phyloP scores from a whole-genome alignment of 768 basidiomycete genomes.

The Candolleomyces efflorescens region DNA sequence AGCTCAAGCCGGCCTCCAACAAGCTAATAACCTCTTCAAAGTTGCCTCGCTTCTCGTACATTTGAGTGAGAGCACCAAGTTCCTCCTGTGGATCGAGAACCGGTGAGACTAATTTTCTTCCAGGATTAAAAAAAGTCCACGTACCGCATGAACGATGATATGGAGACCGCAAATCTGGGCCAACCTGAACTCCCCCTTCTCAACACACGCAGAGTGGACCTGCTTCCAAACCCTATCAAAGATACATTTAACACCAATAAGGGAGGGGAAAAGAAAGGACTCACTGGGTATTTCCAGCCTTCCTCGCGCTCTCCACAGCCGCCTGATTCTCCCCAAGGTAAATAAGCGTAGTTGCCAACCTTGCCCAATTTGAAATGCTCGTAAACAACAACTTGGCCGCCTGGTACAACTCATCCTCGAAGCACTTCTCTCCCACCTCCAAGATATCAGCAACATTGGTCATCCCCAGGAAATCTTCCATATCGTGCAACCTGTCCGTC shows the following conservation, averaged over 20 bases:
- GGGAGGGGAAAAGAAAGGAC: background rate
- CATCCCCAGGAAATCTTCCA: constrained; percentile 99
- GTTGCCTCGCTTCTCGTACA: constrained; percentile 88
- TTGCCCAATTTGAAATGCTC: constrained; percentile 98
- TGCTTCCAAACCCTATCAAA: constrained; percentile 97
- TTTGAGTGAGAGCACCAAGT: constrained; percentile 63
- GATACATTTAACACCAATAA: constrained; percentile 9
- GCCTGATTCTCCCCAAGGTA: constrained; percentile 98
- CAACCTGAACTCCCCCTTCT: constrained; percentile 89
- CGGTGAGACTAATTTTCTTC: constrained; percentile 14
- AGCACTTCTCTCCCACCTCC: constrained; percentile 98
- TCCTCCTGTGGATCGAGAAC: constrained; percentile 55
- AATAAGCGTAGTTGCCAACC: constrained; percentile 95
- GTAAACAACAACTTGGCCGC: constrained; percentile 94
- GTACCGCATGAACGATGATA: constrained; percentile 86
- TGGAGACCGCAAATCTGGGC: constrained; percentile 96
- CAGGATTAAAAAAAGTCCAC: constrained; percentile 10
- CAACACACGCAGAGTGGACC: constrained; percentile 96
- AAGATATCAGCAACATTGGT: constrained; percentile 98
- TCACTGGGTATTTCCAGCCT: constrained; percentile 95
- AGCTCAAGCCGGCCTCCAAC: constrained; percentile 91
- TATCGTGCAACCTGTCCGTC: constrained; percentile 91
- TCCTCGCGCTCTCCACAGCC: constrained; percentile 98
- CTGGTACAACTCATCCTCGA: constrained; percentile 96
- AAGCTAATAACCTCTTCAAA: constrained; percentile 92